These are phyloP conservation scores for Meredithiella fracta DNA, from an alignment of 2,329 filamentous ascomycete genomes.

Conservation along the genomic window DNA sequence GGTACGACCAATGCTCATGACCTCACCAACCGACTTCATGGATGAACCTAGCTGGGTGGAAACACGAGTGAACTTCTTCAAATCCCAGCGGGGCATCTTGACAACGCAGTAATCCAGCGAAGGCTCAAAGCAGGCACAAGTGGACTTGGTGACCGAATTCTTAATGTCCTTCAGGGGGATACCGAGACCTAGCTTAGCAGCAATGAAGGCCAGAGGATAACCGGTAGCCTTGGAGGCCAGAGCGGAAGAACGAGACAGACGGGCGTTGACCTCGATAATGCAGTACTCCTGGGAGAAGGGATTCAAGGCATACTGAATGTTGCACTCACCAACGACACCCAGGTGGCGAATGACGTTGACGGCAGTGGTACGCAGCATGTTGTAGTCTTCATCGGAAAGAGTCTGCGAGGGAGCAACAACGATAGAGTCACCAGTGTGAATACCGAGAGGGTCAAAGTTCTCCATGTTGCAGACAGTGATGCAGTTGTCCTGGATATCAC, in stretches of 20 bases:
- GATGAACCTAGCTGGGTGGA: slow-evolving; percentile 91
- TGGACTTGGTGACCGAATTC: slow-evolving; percentile 89
- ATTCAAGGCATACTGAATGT: slow-evolving; percentile 96
- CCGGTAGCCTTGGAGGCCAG: slow-evolving; percentile 94
- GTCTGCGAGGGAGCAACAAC: slow-evolving; percentile 96
- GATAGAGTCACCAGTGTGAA: slow-evolving; percentile 95
- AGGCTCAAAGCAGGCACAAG: slow-evolving; percentile 94
- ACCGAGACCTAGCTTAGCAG: slow-evolving; percentile 84
- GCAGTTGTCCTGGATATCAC: slow-evolving; percentile 90
- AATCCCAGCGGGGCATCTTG: slow-evolving; percentile 96
- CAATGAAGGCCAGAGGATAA: slow-evolving; percentile 90
- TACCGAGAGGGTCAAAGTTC: slow-evolving; percentile 96
- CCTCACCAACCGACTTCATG: slow-evolving; percentile 99
- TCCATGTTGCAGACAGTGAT: slow-evolving; percentile 99
- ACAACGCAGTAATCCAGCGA: slow-evolving; percentile 96
- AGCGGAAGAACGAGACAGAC: slow-evolving; percentile 86
- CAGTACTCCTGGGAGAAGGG: slow-evolving; percentile 92
- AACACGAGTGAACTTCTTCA: slow-evolving; percentile 97
- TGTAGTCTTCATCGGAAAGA: slow-evolving; percentile 93
- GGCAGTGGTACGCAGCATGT: slow-evolving; percentile 93
- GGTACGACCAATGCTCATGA: slow-evolving; percentile 92
- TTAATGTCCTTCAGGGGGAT: slow-evolving; percentile 93
- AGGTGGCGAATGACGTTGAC: slow-evolving; percentile 95
- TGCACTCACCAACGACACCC: slow-evolving; percentile 95
- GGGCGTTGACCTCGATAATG: slow-evolving; percentile 97